A percentile compares a stretch with the other conserved stretches of the same genome.
These are phyloP conservation scores for Cladosporium sp. DNA, from an alignment of 2,329 filamentous ascomycete genomes.

Conservation along the genomic window DNA sequence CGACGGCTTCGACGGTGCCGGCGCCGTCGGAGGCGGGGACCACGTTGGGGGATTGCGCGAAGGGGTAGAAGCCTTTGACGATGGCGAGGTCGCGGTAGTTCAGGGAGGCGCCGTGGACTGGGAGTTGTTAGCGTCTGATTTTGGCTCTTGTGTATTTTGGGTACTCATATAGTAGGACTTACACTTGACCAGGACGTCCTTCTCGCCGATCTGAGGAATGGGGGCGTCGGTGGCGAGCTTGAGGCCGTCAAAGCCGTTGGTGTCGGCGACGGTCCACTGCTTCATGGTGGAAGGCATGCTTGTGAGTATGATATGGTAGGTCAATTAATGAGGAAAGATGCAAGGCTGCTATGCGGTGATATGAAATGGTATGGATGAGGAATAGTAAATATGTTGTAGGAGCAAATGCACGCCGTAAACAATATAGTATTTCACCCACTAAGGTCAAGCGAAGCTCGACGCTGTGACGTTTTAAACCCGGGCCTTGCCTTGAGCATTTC, in stretches of 20 bases:
- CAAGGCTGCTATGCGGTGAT: background rate
- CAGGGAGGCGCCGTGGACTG: slow-evolving; percentile 43
- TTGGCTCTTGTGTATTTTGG: background rate
- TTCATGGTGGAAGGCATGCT: slow-evolving; percentile 37
- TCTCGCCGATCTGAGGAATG: slow-evolving; percentile 59
- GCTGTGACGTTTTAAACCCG: background rate
- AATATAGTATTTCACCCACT: background rate
- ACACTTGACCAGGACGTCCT: slow-evolving; percentile 65
- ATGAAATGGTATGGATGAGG: background rate
- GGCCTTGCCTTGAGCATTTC: background rate
- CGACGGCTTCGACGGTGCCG: slow-evolving; percentile 47
- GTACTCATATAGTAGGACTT: slow-evolving; percentile 12
- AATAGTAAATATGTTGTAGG: background rate
- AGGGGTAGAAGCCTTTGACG: slow-evolving; percentile 42
- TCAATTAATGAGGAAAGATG: background rate
- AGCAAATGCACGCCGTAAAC: background rate
- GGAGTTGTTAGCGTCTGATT: slow-evolving; percentile 7
- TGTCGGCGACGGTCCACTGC: slow-evolving; percentile 51
- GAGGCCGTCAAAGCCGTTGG: slow-evolving; percentile 56
- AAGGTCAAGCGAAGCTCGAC: background rate
- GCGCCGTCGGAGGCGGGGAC: slow-evolving; percentile 46
- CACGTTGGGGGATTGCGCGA: slow-evolving; percentile 34
- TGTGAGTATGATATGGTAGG: background rate
- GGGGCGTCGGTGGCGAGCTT: slow-evolving; percentile 46
- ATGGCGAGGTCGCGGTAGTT: slow-evolving; percentile 48